Conservation (phyloP, 1,139 yeast species). For the Scheffersomyces titani region DNA sequence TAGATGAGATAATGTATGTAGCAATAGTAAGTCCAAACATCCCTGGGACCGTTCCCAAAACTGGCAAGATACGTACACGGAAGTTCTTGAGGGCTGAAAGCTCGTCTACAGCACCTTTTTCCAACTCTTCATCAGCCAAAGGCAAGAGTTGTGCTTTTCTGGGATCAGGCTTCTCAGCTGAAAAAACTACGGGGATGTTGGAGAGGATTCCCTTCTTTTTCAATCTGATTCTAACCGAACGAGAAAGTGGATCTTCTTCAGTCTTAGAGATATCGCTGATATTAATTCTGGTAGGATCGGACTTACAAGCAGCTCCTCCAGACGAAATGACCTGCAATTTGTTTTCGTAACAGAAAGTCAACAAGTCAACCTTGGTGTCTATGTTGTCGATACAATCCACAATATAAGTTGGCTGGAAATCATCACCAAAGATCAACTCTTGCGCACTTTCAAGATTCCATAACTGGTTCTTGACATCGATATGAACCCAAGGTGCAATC, state of each 20-base stretch:
- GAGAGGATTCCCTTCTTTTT: conserved; percentile 72
- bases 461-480: conserved; percentile 74
- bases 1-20: conserved; percentile 73
- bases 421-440: conserved; percentile 54
- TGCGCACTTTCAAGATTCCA: conserved; percentile 73
- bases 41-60: conserved; percentile 94
- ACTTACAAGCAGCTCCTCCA: conserved; percentile 91
- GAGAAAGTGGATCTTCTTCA: conserved; percentile 92
- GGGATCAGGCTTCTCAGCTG: conserved; percentile 96
- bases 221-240: conserved; percentile 80
- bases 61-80: conserved; percentile 91
- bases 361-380: conserved; percentile 88
- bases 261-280: conserved; percentile 52
- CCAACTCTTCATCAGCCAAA: conserved; percentile 73
- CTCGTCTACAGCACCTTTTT: conserved; percentile 83
- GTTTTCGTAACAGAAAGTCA: conserved; percentile 67
- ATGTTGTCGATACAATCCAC: conserved; percentile 96
- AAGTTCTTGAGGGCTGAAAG: conserved; percentile 85
- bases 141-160: conserved; percentile 87
- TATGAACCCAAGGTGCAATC: conserved; percentile 89
- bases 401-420: conserved; percentile 66
- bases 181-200: conserved; percentile 86
- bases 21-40: conserved; percentile 91
- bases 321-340: conserved; percentile 73
- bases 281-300: conserved; percentile 50